Percentiles rank a stretch among this genome's conserved stretches.
These are phyloP conservation scores for Hebeloma cylindrosporum DNA, from an alignment of 768 basidiomycete genomes.

Conservation along the genomic window DNA sequence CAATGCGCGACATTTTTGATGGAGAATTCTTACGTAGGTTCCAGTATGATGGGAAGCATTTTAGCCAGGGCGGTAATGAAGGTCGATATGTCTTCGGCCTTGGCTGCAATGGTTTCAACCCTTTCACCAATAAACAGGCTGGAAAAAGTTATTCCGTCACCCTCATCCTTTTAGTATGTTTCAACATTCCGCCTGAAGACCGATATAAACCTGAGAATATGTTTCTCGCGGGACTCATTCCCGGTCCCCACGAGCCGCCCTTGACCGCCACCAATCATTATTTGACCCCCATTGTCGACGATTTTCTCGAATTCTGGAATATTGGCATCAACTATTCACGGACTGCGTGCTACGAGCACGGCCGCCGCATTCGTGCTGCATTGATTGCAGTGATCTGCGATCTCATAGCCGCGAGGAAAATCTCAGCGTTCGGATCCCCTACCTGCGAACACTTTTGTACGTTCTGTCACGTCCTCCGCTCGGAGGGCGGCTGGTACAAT, in stretches of 20 bases:
- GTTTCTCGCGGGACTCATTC: slow-evolving; percentile 30
- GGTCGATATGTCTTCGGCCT: slow-evolving; percentile 23
- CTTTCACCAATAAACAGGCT: slow-evolving; percentile 23
- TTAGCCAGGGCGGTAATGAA: neutral
- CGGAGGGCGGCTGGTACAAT: slow-evolving; percentile 14
- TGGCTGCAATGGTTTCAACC: slow-evolving; percentile 36
- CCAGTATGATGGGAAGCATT: neutral
- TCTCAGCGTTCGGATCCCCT: slow-evolving; percentile 16
- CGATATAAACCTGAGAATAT: slow-evolving; percentile 35
- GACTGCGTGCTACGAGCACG: slow-evolving; percentile 1
- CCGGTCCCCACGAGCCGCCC: slow-evolving; percentile 28
- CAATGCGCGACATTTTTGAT: neutral
- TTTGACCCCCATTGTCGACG: slow-evolving; percentile 29
- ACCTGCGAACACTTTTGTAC: slow-evolving; percentile 12
- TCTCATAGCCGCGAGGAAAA: slow-evolving; percentile 32
- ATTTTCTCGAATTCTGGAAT: slow-evolving; percentile 13
- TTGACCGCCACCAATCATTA: slow-evolving; percentile 31
- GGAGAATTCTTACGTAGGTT: neutral
- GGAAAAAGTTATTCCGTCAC: slow-evolving; percentile 30
- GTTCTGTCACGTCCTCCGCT: slow-evolving; percentile 11
- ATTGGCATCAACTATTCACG: slow-evolving; percentile 3
- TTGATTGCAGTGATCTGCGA: slow-evolving; percentile 34
- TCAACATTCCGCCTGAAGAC: slow-evolving; percentile 33
- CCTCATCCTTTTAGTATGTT: slow-evolving; percentile 30
- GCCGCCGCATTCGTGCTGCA: slow-evolving; percentile 25